A percentile compares a stretch with the other conserved stretches of the same genome.
Evolutionary conservation across 1,284 basidiomycete species (phyloP).

Genomic region (Heterobasidion occidentale): DNA sequence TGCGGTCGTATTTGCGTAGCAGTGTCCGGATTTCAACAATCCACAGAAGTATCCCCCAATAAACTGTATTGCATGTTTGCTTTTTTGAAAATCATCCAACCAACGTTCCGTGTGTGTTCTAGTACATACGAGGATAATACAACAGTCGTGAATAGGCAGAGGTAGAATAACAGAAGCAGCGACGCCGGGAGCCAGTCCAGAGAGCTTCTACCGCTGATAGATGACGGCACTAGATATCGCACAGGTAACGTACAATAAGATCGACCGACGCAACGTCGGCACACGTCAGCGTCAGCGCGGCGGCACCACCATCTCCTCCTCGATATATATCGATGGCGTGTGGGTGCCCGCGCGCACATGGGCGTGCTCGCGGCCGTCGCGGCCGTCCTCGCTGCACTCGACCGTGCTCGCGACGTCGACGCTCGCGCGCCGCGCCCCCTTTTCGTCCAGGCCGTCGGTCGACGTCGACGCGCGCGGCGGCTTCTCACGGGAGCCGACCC

Average conservation of each 20-base stretch:
- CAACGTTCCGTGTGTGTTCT: background rate
- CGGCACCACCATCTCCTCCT: conserved; percentile 27
- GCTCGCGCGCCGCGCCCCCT: no score
- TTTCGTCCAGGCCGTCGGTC: no score
- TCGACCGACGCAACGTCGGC: background rate
- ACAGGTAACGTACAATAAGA: background rate
- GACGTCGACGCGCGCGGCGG: no score
- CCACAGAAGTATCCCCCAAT: conserved; percentile 1
- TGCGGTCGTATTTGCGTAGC: conserved; percentile 5
- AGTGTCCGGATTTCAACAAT: conserved; percentile 16
- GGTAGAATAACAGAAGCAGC: background rate
- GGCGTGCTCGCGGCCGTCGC: no score
- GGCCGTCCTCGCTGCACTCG: no score
- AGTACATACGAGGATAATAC: background rate
- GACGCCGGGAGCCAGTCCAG: no score
- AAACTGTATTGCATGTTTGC: background rate
- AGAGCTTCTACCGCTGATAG: no score
- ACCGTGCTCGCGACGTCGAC: no score
- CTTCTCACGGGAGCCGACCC: no score
- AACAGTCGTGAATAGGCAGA: background rate
- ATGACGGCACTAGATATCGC: background rate
- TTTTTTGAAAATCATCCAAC: background rate
- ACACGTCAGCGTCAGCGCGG: background rate
- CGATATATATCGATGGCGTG: conserved; percentile 13
- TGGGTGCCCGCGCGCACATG: no score